phyloP scores from a whole-genome alignment of 2,329 filamentous ascomycete genomes.

The Penicillium verrucosum region DNA sequence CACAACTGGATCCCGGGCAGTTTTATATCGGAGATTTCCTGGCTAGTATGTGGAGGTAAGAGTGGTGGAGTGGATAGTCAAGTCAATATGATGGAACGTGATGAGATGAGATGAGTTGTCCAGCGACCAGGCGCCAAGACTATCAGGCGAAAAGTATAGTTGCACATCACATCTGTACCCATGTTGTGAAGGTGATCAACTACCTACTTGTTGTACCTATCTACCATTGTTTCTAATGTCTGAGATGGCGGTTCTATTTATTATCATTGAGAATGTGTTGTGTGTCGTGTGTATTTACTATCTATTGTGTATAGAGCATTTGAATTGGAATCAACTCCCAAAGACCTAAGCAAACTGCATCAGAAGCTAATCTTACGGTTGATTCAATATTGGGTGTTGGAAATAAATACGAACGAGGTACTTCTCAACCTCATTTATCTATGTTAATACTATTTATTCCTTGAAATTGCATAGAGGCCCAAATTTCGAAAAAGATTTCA shows the following conservation, averaged over 20 bases:
- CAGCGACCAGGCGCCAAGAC: not conserved
- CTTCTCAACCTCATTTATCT: not conserved
- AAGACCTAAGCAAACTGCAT: not conserved
- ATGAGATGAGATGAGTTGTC: not conserved
- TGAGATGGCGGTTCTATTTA: not conserved
- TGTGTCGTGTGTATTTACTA: not conserved
- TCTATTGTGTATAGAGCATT: no score
- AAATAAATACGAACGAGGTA: not conserved
- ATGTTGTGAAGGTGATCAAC: not conserved
- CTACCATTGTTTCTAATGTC: no score
- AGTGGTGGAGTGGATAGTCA: not conserved
- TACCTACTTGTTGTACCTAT: not conserved
- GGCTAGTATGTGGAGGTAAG: not conserved
- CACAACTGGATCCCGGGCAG: not conserved
- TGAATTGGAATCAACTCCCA: not conserved
- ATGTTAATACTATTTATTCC: not conserved
- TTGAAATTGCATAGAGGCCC: not conserved
- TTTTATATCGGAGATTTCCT: not conserved
- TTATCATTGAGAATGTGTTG: not conserved
- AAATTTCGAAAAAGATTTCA: not conserved
- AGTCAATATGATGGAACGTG: not conserved
- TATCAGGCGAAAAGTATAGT: not conserved
- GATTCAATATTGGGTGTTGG: no score
- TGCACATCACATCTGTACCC: not conserved
- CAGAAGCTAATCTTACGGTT: not conserved